phyloP scores from a whole-genome alignment of 352 stramenopile species.

The Lagenidium giganteum region DNA sequence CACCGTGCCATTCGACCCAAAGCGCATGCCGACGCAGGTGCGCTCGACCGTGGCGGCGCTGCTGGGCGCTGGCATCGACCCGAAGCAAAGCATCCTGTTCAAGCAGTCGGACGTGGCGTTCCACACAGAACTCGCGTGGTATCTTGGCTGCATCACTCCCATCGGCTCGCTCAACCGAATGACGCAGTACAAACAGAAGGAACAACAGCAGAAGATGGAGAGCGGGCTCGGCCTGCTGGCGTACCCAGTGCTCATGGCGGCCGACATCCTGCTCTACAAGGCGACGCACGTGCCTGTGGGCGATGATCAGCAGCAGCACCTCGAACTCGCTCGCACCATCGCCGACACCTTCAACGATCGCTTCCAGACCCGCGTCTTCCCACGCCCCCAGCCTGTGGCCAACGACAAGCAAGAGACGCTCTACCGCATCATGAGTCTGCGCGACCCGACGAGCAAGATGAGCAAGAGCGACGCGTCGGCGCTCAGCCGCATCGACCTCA shows the following conservation, averaged over 20 bases:
- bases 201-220: slow-evolving; percentile 67
- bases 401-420: slow-evolving; percentile 40
- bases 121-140: slow-evolving; percentile 97
- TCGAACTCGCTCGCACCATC: slow-evolving; percentile 98
- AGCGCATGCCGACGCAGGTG: slow-evolving; percentile 84
- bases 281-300: slow-evolving; percentile 96
- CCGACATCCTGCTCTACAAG: slow-evolving; percentile 99
- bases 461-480: slow-evolving; percentile 95
- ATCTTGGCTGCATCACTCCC: slow-evolving; percentile 96
- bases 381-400: slow-evolving; percentile 46
- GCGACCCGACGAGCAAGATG: slow-evolving; percentile 97
- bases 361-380: slow-evolving; percentile 76
- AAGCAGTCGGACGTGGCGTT: slow-evolving; percentile 70
- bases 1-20: slow-evolving; percentile 94
- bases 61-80: slow-evolving; percentile 91
- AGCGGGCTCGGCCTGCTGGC: slow-evolving; percentile 92
- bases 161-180: slow-evolving; percentile 98
- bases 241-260: slow-evolving; percentile 99
- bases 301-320: slow-evolving; percentile 97
- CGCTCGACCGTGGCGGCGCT: slow-evolving; percentile 92
- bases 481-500: slow-evolving; percentile 93
- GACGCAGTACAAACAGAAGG: slow-evolving; percentile 99
- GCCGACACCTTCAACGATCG: slow-evolving; percentile 95
- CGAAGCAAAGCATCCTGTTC: slow-evolving; percentile 67
- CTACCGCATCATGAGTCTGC: slow-evolving; percentile 97